Base-by-base conservation (phyloP, 352 stramenopile genomes). In the Albugo laibachii region DNA sequence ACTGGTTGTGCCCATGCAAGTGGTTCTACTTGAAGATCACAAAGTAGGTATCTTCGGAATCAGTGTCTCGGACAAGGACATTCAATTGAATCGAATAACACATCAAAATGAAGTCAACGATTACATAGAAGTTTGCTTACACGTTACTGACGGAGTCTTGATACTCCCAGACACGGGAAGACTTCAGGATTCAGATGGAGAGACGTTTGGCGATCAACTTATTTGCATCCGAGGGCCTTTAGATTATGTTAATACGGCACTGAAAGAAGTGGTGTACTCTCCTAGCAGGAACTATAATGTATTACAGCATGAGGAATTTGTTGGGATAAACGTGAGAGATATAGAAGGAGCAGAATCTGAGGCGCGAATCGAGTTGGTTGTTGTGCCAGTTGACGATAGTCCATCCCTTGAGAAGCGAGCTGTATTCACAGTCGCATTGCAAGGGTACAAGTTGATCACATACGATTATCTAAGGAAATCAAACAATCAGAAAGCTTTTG, bases 281-380 rank as follows among this genome's bases (percentile, higher is more conserved):
- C 72, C 78, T 2, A 65, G 88, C 41, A 61, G 58, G 42, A 59
- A 91, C 18, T 91, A 81, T 49, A 91, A 86, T 39, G 75, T 65
- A 0, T 55, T 58, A 1, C 70, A 79, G 12, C 74, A 91, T 35
- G 14, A 39, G 3, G 77, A 91, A 41, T 51, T 54, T 14, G 57
- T 91, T 5, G 61, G 66, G 13, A 31, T 31, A 10, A 11, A 19
- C 13, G 50, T 51, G 16, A 31, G 12, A 16, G 43, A 55, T 31
- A n/a, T n/a, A 19, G 38, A 45, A 35, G 46, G 13, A 13, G 18
- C 39, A 35, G 35, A 52, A 18, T 14, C 4, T 13, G 14, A 44
- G n/a, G 19, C 43, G 2, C 27, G 36, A 16, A 46, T 47, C 2
- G 27, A 41, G 16, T 21, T 47, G 13, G 47, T 55, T 34, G n/a